Conservation (phyloP, 768 basidiomycete species). For the Phylloporus arenicola region DNA sequence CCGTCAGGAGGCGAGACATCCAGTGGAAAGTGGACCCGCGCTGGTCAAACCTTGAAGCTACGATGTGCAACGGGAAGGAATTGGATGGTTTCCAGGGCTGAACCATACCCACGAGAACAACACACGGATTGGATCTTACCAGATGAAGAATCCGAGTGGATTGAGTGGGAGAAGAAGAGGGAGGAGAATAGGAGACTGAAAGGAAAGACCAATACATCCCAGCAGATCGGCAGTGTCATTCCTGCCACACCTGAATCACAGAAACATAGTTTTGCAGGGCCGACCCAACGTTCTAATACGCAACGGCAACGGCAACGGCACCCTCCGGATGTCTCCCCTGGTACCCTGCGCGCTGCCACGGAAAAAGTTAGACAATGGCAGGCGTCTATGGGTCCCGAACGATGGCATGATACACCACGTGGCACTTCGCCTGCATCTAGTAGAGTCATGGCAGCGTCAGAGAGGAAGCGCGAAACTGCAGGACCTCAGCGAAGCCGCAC, state of each 20-base stretch:
- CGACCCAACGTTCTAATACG: not conserved
- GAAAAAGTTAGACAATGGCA: constrained; percentile 36
- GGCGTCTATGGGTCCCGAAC: constrained; percentile 22
- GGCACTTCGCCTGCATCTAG: constrained; percentile 2
- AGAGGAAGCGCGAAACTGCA: constrained; percentile 17
- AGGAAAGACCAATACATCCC: constrained; percentile 12
- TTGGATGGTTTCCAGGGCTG: constrained; percentile 21
- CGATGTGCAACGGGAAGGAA: constrained; percentile 35
- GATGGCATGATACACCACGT: constrained; percentile 5
- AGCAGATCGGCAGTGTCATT: not conserved
- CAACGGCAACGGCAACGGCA: constrained; percentile 6
- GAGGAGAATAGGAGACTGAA: constrained; percentile 16
- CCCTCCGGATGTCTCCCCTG: constrained; percentile 19
- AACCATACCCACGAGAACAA: constrained; percentile 20
- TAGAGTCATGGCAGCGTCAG: not conserved
- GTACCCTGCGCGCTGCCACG: constrained; percentile 25
- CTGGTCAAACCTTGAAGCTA: constrained; percentile 37
- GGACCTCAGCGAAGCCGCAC: constrained; percentile 20
- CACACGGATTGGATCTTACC: constrained; percentile 35
- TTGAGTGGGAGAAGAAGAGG: constrained; percentile 38
- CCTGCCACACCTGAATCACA: constrained; percentile 5
- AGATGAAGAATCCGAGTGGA: constrained; percentile 46
- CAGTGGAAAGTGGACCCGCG: constrained; percentile 43
- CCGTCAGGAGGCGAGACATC: constrained; percentile 36
- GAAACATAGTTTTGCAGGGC: not conserved